phyloP scores from a whole-genome alignment of 495 filamentous ascomycete species.

The Penicillium fimorum region DNA sequence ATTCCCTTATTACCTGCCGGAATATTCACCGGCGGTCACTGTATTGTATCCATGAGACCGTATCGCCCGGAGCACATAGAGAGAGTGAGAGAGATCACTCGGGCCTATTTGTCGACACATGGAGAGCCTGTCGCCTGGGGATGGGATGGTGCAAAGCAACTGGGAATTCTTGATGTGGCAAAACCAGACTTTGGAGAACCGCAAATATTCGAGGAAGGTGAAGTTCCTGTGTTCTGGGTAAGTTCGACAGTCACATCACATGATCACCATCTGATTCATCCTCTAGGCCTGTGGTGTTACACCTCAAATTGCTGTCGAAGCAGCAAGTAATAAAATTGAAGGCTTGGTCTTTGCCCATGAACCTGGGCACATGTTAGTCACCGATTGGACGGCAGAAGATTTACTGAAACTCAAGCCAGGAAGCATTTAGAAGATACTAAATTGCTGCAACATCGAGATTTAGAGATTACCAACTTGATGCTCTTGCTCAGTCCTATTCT shows the following conservation, averaged over 20 bases:
- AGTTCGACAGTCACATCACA: constrained; percentile 6
- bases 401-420: constrained; percentile 15
- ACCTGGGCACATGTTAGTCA: constrained; percentile 56
- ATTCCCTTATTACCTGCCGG: constrained; percentile 51
- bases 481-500: background rate
- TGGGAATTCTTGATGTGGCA: constrained; percentile 48
- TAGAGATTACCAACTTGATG: too few relatives aligned
- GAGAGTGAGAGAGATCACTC: constrained; percentile 47
- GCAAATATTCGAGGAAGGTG: constrained; percentile 35
- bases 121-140: constrained; percentile 62
- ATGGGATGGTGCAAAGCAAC: constrained; percentile 46
- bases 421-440: background rate
- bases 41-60: constrained; percentile 56
- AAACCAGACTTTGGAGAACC: constrained; percentile 47
- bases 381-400: constrained; percentile 37
- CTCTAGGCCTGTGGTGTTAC: constrained; percentile 56
- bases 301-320: constrained; percentile 55
- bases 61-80: constrained; percentile 47
- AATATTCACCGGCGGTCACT: constrained; percentile 47
- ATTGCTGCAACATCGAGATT: background rate
- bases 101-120: constrained; percentile 46
- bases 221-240: constrained; percentile 55
- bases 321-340: constrained; percentile 38
- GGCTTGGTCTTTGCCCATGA: constrained; percentile 54
- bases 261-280: background rate